These are phyloP conservation scores for Panaeolus papilionaceus DNA, from an alignment of 768 basidiomycete genomes.

Conservation along the genomic window DNA sequence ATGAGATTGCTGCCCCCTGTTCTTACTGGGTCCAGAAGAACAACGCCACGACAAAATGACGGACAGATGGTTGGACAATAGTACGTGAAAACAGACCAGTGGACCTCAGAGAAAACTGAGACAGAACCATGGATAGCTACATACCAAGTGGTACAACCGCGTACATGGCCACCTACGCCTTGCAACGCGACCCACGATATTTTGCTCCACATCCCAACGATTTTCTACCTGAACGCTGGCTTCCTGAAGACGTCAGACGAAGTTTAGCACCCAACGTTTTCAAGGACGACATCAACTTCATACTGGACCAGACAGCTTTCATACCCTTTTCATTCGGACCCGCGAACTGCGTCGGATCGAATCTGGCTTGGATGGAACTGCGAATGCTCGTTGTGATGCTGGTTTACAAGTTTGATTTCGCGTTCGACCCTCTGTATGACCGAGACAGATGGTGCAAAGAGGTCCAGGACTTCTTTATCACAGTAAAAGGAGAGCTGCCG, in stretches of 20 bases:
- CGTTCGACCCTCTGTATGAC: conserved; percentile 34
- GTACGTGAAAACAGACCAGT: conserved; percentile 24
- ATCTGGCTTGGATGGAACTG: conserved; percentile 42
- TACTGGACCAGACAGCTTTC: conserved; percentile 38
- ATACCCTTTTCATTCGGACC: conserved; percentile 52
- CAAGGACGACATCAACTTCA: conserved; percentile 19
- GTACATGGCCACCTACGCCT: conserved; percentile 39
- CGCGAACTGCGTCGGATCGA: conserved; percentile 55
- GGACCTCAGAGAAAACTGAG: neutral
- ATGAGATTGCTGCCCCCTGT: conserved; percentile 45
- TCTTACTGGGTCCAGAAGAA: conserved; percentile 38
- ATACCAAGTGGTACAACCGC: conserved; percentile 47
- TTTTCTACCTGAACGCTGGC: conserved; percentile 47
- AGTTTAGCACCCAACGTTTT: conserved; percentile 18
- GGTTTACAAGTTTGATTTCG: conserved; percentile 37
- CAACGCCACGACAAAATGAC: conserved; percentile 35
- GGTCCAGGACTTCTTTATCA: conserved; percentile 35
- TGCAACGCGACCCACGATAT: conserved; percentile 44
- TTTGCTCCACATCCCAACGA: conserved; percentile 42
- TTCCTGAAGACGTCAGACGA: conserved; percentile 23
- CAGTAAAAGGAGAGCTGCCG: conserved; percentile 30
- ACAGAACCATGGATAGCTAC: conserved; percentile 29
- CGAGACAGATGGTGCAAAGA: conserved; percentile 33
- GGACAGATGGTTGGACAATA: conserved; percentile 35
- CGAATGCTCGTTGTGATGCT: conserved; percentile 35